phyloP scores from a whole-genome alignment of 192 early-diverging fungal genomes.

The Linnemannia elongata region DNA sequence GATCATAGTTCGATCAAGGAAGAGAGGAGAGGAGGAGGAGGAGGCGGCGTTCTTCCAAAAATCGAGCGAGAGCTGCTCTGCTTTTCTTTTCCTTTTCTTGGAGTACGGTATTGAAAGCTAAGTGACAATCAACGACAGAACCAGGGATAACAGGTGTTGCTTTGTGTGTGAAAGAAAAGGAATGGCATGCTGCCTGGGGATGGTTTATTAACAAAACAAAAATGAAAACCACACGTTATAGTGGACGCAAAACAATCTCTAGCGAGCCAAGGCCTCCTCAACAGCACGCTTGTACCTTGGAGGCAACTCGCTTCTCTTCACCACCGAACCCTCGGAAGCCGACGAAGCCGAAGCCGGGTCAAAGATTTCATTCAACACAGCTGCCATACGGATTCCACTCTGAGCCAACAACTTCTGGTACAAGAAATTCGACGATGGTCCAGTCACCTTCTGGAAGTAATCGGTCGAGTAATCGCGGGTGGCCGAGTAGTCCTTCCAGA shows the following conservation, averaged over 20 bases:
- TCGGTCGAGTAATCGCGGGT: constrained; percentile 47
- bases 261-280: background rate
- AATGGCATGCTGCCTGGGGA: background rate
- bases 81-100: no score
- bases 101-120: no score
- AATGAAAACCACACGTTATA: background rate
- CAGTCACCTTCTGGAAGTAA: constrained; percentile 52
- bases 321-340: background rate
- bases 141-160: no score
- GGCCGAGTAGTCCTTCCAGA: constrained; percentile 54
- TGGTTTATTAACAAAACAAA: background rate
- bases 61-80: no score
- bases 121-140: no score
- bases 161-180: no score
- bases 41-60: no score
- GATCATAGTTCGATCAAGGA: no score
- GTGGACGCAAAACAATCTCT: background rate
- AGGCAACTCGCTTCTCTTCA: constrained; percentile 13
- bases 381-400: constrained; percentile 60
- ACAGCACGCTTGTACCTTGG: background rate
- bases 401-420: constrained; percentile 55
- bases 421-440: constrained; percentile 13
- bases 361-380: constrained; percentile 55
- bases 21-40: no score
- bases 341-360: constrained; percentile 13